phyloP scores from a whole-genome alignment of 1,284 basidiomycete species.

The Cutaneotrichosporon dermatis region DNA sequence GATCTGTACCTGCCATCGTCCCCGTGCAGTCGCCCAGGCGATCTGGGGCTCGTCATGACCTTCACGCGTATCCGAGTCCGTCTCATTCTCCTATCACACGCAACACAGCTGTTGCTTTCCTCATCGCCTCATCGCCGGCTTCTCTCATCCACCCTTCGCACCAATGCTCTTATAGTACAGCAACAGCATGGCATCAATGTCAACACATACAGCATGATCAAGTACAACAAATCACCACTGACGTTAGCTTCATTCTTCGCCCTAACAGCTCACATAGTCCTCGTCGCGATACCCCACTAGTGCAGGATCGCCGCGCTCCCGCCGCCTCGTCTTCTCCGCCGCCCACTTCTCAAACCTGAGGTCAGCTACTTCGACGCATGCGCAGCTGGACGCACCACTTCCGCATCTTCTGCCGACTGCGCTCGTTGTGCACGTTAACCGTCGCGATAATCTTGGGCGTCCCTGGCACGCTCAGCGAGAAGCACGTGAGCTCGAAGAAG shows the following conservation, averaged over 20 bases:
- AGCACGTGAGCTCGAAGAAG: constrained; percentile 89
- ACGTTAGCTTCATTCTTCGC: neutral
- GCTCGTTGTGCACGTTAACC: constrained; percentile 82
- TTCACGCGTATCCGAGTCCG: no score
- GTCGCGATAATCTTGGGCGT: constrained; percentile 79
- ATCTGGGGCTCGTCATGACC: neutral
- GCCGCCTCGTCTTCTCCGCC: constrained; percentile 64
- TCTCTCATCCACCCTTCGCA: no score
- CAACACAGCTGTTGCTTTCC: no score
- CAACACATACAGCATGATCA: neutral
- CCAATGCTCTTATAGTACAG: no score
- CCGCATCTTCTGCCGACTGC: constrained; percentile 70
- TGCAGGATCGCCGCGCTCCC: constrained; percentile 50
- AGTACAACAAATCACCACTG: constrained; percentile 6
- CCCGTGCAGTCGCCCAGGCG: neutral
- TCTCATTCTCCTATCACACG: no score
- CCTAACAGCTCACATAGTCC: constrained; percentile 39
- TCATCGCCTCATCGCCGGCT: no score
- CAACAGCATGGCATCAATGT: neutral
- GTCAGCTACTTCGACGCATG: no score
- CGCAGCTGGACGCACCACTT: constrained; percentile 55
- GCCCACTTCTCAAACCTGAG: constrained; percentile 77
- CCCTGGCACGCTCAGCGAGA: constrained; percentile 79
- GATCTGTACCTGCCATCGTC: neutral
- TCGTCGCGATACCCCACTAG: constrained; percentile 58